A percentile compares a stretch with the other conserved stretches of the same genome.
phyloP scores from a whole-genome alignment of 371 early-diverging fungal species.

The Mortierella sp. region DNA sequence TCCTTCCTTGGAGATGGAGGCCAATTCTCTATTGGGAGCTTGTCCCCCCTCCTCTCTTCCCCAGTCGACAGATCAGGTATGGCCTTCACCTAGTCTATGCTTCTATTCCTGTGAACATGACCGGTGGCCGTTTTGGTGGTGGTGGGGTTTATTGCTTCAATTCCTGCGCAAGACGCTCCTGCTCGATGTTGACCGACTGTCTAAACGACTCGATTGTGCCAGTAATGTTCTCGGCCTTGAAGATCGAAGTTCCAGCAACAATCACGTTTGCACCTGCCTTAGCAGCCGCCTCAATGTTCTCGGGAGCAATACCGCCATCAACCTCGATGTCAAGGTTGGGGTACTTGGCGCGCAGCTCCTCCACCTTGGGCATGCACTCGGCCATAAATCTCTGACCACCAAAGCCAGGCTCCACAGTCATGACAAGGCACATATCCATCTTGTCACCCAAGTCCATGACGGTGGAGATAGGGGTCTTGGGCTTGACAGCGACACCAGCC shows the following conservation, averaged over 20 bases:
- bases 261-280: conserved; percentile 98
- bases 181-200: conserved; percentile 69
- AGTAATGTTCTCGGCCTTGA: conserved; percentile 81
- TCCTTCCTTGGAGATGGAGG: too few relatives aligned
- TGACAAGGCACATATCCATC: conserved; percentile 94
- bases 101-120: too few relatives aligned
- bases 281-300: conserved; percentile 88
- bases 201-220: conserved; percentile 80
- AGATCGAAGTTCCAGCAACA: conserved; percentile 98
- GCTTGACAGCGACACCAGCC: conserved; percentile 96
- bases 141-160: too few relatives aligned
- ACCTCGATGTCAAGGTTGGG: conserved; percentile 97
- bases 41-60: too few relatives aligned
- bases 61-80: too few relatives aligned
- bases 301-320: conserved; percentile 94
- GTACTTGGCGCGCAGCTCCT: conserved; percentile 74
- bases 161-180: conserved; percentile 18
- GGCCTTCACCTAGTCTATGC: too few relatives aligned
- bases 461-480: conserved; percentile 85
- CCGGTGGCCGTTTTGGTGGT: too few relatives aligned
- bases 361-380: conserved; percentile 87
- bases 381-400: conserved; percentile 96
- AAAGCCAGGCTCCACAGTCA: conserved; percentile 99
- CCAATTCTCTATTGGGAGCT: too few relatives aligned
- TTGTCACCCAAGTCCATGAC: conserved; percentile 73